Evolutionary conservation across 495 filamentous ascomycete species (phyloP).

Genomic region (Penicillium desertorum): DNA sequence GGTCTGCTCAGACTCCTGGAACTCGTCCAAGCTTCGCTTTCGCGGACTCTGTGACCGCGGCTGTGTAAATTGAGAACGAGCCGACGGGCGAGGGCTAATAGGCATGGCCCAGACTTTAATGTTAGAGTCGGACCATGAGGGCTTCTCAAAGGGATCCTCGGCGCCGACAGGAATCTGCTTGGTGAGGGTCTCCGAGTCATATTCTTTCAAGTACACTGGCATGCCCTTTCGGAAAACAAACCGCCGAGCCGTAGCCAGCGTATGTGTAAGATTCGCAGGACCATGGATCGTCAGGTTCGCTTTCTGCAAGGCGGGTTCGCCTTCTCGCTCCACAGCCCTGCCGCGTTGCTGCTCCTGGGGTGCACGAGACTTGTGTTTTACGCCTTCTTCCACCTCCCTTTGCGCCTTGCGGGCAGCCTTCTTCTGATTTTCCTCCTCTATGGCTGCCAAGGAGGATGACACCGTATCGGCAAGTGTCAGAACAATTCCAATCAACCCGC

Average conservation of each 20-base stretch:
- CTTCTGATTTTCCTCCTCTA: conserved; percentile 35
- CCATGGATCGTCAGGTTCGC: conserved; percentile 68
- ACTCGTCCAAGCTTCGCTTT: conserved; percentile 65
- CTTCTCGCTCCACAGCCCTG: conserved; percentile 10
- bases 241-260: conserved; percentile 73
- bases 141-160: conserved; percentile 46
- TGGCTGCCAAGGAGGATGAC: conserved; percentile 30
- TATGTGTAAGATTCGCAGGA: conserved; percentile 71
- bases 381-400: conserved; percentile 13
- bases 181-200: conserved; percentile 44
- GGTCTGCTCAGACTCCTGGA: conserved; percentile 33
- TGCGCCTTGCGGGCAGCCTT: conserved; percentile 23
- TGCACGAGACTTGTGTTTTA: neutral
- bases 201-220: conserved; percentile 66
- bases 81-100: conserved; percentile 36
- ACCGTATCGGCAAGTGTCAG: conserved; percentile 72
- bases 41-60: conserved; percentile 40
- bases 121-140: conserved; percentile 71
- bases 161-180: conserved; percentile 16
- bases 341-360: neutral
- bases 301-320: conserved; percentile 15
- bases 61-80: conserved; percentile 7
- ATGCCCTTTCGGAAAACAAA: conserved; percentile 88
- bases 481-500: conserved; percentile 81
- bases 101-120: conserved; percentile 83